Base-by-base conservation (phyloP, 2,329 filamentous ascomycete species). In the Aspergillus sp. region DNA sequence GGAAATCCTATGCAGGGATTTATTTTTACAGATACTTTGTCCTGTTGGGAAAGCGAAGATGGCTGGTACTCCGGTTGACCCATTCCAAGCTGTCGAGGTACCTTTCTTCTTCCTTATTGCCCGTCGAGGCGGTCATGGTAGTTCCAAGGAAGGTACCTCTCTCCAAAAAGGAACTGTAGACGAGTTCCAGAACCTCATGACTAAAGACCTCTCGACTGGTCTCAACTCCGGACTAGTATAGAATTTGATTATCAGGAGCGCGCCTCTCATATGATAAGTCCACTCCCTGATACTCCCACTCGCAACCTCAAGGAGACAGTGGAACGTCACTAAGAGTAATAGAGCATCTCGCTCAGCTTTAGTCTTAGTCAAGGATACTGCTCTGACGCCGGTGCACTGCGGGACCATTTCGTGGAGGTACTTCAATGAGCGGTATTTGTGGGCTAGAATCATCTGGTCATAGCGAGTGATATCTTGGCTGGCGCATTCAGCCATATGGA, bases 201-300 rank as follows among this genome's bases (percentile, higher is more conserved):
- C 50, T 53, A 32, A 53, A 53, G 12, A 38, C 32, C 3, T 45
- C 50, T 13, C 20, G 26, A 0, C 9, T 9, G 12, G 15, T 4
- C 8, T 39, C 3, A 6, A 11, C 11, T 15, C 1, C 7, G 8
- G 7, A 6, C 20, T 45, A 7, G 39, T 39, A 13, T 53, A 47
- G 13, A 53, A 43, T 34, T 47, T 44, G 5, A 53, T 53, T 7
- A 53, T 53, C 15, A 44, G 5, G 8, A 53, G 30, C 4, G 50
- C 50, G 11, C 42, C 50, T n/a, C 17, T 53, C 50, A 53, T 53
- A 18, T 53, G 50, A 12, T 38, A 53, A 15, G 50, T 53, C 50
- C 50, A 53, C 30, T 47, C 50, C 42, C 6, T 38, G 41, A 47
- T 45, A 45, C 48, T 52, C 2, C 41, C 50, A 18, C 39, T 53